phyloP scores from a whole-genome alignment of 2,329 filamentous ascomycete species.

The Cercospora nicotianae region DNA sequence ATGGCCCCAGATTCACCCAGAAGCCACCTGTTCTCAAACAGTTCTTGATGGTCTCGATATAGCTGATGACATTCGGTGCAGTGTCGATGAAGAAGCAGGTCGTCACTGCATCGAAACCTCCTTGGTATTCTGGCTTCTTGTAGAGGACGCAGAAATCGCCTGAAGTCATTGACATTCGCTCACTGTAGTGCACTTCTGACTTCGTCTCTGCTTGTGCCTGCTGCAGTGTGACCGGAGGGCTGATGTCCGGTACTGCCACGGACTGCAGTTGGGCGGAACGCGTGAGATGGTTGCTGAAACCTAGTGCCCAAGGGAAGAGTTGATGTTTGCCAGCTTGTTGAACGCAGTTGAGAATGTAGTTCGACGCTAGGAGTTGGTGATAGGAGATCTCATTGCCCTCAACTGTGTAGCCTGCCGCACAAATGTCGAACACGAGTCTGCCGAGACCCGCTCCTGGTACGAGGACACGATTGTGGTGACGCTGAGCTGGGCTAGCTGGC shows the following conservation, averaged over 20 bases:
- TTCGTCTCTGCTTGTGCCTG: conserved; percentile 29
- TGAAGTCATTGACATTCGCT: conserved; percentile 87
- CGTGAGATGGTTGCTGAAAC: conserved; percentile 80
- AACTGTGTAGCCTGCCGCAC: conserved; percentile 66
- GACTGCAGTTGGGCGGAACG: conserved; percentile 72
- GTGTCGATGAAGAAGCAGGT: conserved; percentile 98
- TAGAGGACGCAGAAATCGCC: conserved; percentile 93
- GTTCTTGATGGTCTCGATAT: conserved; percentile 77
- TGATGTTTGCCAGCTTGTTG: conserved; percentile 61
- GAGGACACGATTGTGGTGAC: conserved; percentile 62
- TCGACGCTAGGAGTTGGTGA: conserved; percentile 87
- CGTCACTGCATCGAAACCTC: conserved; percentile 75
- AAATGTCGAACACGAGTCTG: conserved; percentile 84
- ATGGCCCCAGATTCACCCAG: conserved; percentile 85
- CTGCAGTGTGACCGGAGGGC: conserved; percentile 43
- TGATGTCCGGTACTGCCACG: conserved; percentile 75
- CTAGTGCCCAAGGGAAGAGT: conserved; percentile 82
- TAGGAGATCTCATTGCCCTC: conserved; percentile 96
- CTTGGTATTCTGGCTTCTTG: conserved; percentile 59
- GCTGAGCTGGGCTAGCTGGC: conserved; percentile 28
- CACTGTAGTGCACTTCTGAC: conserved; percentile 45
- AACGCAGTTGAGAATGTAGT: conserved; percentile 71
- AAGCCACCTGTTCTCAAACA: conserved; percentile 77
- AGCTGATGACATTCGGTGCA: conserved; percentile 86
- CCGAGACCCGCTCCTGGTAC: conserved; percentile 89